Evolutionary conservation across 2,329 filamentous ascomycete species (phyloP).

Genomic region (Diaporthe sp.): DNA sequence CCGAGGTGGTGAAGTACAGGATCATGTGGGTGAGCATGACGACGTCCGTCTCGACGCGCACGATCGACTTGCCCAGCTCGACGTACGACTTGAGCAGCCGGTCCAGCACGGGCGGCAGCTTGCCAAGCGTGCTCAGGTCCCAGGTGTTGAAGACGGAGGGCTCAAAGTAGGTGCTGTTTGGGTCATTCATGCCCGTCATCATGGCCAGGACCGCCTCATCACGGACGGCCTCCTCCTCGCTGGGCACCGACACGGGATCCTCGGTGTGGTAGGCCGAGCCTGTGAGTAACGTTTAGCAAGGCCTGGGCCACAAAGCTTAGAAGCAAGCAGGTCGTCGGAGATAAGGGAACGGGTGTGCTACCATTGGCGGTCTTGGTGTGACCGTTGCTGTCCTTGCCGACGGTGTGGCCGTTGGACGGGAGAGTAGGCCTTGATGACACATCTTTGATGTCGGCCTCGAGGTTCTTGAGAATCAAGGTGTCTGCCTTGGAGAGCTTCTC

Average conservation of each 20-base stretch:
- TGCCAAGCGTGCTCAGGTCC: constrained; percentile 55
- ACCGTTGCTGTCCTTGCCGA: constrained; percentile 30
- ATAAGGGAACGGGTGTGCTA: constrained; percentile 32
- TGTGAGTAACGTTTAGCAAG: constrained; percentile 32
- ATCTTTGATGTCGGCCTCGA: constrained; percentile 55
- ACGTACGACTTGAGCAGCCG: constrained; percentile 72
- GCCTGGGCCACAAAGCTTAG: neutral
- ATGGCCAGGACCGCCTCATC: constrained; percentile 52
- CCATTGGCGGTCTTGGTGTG: constrained; percentile 32
- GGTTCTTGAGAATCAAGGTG: constrained; percentile 55
- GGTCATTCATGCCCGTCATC: constrained; percentile 60
- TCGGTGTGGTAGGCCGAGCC: constrained; percentile 33
- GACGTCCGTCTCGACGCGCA: constrained; percentile 79
- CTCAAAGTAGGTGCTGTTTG: constrained; percentile 57
- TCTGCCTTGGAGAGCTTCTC: constrained; percentile 59
- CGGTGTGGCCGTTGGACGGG: constrained; percentile 32
- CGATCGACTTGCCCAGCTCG: constrained; percentile 65
- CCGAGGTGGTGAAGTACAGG: constrained; percentile 77
- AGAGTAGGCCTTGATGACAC: constrained; percentile 42
- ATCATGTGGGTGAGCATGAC: constrained; percentile 84
- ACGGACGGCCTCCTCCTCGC: constrained; percentile 41
- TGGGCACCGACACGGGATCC: constrained; percentile 33
- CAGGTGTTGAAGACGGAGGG: constrained; percentile 60
- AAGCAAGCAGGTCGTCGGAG: neutral
- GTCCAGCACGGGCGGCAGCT: constrained; percentile 57